These are phyloP conservation scores for Cerrena zonata DNA, from an alignment of 1,284 basidiomycete genomes.

Conservation along the genomic window DNA sequence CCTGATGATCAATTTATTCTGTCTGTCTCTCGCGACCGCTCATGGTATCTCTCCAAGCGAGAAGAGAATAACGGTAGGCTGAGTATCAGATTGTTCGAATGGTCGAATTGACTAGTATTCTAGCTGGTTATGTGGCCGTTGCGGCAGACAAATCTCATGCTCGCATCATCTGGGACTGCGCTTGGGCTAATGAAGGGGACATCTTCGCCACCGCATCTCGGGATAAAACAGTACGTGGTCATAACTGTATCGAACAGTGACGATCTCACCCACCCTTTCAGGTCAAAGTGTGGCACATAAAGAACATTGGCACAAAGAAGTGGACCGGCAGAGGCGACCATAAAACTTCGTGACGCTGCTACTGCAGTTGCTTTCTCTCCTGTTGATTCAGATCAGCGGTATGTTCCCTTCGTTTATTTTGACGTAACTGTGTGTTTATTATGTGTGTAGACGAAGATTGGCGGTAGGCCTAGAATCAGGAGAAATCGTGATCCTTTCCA, in stretches of 20 bases:
- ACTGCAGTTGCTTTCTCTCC: constrained; percentile 67
- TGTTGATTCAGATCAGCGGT: constrained; percentile 36
- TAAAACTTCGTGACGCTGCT: constrained; percentile 60
- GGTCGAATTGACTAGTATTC: not conserved
- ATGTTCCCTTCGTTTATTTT: not conserved
- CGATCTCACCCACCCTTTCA: constrained; percentile 22
- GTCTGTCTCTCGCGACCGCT: constrained; percentile 85
- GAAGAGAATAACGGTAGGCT: constrained; percentile 33
- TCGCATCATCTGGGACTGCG: constrained; percentile 93
- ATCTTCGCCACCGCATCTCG: constrained; percentile 90
- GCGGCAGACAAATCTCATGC: constrained; percentile 80
- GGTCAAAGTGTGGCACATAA: constrained; percentile 67
- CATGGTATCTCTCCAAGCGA: constrained; percentile 79
- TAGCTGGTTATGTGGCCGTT: constrained; percentile 53
- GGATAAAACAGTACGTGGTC: constrained; percentile 87
- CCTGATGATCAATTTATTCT: constrained; percentile 75
- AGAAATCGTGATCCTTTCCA: constrained; percentile 52
- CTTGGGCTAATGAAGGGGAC: constrained; percentile 70
- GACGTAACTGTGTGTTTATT: not conserved
- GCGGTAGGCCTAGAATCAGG: constrained; percentile 73
- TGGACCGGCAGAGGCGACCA: constrained; percentile 51
- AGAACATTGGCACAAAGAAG: constrained; percentile 27
- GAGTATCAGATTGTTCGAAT: not conserved
- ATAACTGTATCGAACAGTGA: not conserved
- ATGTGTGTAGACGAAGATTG: constrained; percentile 44